Percentiles rank a stretch among this genome's conserved stretches.
phyloP scores from a whole-genome alignment of 768 basidiomycete species.

The Suillus discolor region DNA sequence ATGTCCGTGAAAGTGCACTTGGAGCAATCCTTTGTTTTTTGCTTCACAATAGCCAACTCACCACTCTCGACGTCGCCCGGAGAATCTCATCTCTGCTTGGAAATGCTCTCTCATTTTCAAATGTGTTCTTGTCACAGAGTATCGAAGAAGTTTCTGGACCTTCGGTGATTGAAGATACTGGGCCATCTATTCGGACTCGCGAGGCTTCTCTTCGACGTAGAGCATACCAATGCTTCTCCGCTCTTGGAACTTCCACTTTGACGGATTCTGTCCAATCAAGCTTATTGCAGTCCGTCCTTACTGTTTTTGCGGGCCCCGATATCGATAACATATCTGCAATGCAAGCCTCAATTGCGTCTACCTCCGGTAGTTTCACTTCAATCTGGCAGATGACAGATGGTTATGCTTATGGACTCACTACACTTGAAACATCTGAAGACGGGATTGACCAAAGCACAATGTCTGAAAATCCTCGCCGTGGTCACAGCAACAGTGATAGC shows the following conservation, averaged over 20 bases:
- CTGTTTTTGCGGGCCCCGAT: conserved; percentile 86
- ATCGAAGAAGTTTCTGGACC: conserved; percentile 63
- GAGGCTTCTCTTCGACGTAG: conserved; percentile 85
- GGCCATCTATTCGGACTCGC: conserved; percentile 68
- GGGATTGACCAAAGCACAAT: conserved; percentile 29
- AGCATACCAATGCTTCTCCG: conserved; percentile 87
- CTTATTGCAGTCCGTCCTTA: conserved; percentile 78
- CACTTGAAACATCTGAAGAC: conserved; percentile 54
- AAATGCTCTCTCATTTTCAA: conserved; percentile 89
- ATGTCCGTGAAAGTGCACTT: conserved; percentile 88
- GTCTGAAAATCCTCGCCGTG: conserved; percentile 8
- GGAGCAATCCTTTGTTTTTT: conserved; percentile 89
- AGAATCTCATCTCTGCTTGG: conserved; percentile 84
- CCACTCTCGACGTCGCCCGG: conserved; percentile 89
- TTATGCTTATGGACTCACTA: conserved; percentile 90
- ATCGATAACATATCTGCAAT: conserved; percentile 80
- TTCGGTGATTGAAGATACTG: conserved; percentile 33
- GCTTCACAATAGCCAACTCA: conserved; percentile 74
- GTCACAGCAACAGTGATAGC: conserved; percentile 71
- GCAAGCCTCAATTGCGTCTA: conserved; percentile 90
- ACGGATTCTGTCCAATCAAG: conserved; percentile 82
- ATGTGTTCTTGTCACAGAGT: conserved; percentile 74
- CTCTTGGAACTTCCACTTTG: conserved; percentile 76
- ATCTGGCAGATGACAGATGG: conserved; percentile 90
- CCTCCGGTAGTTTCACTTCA: conserved; percentile 77